These are phyloP conservation scores for Solanum pinnatisectum DNA, from an alignment of 257 asterid species.

Conservation along the genomic window DNA sequence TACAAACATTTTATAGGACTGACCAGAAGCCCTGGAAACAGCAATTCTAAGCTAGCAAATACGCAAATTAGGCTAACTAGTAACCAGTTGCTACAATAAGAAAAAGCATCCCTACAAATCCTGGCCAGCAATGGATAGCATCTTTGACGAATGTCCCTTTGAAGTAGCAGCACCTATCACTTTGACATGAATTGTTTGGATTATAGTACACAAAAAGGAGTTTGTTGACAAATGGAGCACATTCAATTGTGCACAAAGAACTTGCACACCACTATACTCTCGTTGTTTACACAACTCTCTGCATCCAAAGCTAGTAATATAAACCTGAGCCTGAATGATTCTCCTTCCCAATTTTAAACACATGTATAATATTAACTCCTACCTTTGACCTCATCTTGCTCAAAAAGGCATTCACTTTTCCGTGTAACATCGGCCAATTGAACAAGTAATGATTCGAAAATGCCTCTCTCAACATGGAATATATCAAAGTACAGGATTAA, in stretches of 20 bases:
- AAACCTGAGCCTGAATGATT: constrained; percentile 67
- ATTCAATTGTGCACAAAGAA: neutral
- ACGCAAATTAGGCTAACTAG: neutral
- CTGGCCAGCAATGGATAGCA: neutral
- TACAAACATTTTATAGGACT: neutral
- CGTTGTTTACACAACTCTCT: constrained; percentile 14
- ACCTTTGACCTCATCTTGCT: constrained; percentile 44
- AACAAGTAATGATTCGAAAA: constrained; percentile 33
- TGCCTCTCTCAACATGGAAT: constrained; percentile 70
- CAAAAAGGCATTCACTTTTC: constrained; percentile 11
- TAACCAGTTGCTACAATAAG: neutral
- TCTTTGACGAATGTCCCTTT: neutral
- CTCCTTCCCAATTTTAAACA: constrained; percentile 64
- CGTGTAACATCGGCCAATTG: constrained; percentile 30
- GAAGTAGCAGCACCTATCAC: neutral
- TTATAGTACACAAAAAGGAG: neutral
- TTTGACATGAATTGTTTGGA: neutral
- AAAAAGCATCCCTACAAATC: neutral
- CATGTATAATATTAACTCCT: constrained; percentile 69
- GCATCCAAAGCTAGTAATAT: constrained; percentile 34
- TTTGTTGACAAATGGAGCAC: neutral
- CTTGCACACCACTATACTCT: neutral
- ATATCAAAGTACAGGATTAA: constrained; percentile 59
- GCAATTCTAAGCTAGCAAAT: constrained; percentile 1
- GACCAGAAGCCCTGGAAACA: neutral